A percentile compares a stretch with the other conserved stretches of the same genome.
Conservation (phyloP, 176 grass and related monocot species). For the Dendrocalamus sinicus region DNA sequence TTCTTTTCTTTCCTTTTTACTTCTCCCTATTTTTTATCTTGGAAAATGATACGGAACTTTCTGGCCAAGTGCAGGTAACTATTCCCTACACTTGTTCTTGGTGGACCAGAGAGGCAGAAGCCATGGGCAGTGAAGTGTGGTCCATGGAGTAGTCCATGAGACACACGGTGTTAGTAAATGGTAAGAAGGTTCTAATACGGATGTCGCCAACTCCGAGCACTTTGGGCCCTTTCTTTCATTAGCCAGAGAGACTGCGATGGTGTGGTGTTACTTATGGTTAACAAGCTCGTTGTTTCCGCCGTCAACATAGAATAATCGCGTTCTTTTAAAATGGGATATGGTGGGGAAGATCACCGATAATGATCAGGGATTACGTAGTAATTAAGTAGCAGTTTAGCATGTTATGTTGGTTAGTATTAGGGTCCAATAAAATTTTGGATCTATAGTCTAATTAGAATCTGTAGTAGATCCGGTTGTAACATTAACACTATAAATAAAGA, state of each 20-base stretch:
- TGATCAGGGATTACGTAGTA: neutral
- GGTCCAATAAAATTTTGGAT: too few species aligned
- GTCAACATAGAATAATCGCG: slow-evolving; percentile 1
- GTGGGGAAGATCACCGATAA: neutral
- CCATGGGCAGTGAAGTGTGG: neutral
- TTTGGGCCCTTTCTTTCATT: neutral
- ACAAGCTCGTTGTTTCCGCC: slow-evolving; percentile 12
- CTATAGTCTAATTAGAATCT: too few species aligned
- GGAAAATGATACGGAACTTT: slow-evolving; percentile 37
- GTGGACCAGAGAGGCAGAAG: neutral
- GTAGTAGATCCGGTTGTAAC: too few species aligned
- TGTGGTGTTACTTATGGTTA: neutral
- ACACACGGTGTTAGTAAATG: neutral
- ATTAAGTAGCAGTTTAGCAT: slow-evolving; percentile 5
- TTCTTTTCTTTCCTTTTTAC: neutral
- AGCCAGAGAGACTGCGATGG: slow-evolving; percentile 2
- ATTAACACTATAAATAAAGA: too few species aligned
- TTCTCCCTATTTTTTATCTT: neutral
- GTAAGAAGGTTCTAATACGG: neutral
- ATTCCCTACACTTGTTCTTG: neutral
- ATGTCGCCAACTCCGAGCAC: slow-evolving; percentile 29
- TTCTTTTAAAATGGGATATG: neutral
- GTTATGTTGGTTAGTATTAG: too few species aligned
- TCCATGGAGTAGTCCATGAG: too few species aligned
- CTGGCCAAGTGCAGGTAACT: neutral